Evolutionary conservation across 371 early-diverging fungal genomes (phyloP).

Genomic region (Chytridium lagenaria): DNA sequence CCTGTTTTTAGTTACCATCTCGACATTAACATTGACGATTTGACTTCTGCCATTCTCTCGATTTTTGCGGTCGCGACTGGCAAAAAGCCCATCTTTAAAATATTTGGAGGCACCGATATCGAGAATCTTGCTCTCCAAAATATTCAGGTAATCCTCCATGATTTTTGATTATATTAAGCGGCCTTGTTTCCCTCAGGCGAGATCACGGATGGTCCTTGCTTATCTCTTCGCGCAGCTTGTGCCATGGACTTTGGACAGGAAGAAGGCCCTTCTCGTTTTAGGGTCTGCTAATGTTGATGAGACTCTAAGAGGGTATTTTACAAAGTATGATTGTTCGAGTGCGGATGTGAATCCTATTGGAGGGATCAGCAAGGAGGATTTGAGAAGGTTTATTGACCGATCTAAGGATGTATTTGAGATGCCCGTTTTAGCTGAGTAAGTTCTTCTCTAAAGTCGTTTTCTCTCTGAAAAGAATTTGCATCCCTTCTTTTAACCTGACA

Average conservation of each 20-base stretch:
- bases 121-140: constrained; percentile 98
- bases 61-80: constrained; percentile 83
- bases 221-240: constrained; percentile 95
- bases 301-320: constrained; percentile 93
- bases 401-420: constrained; percentile 69
- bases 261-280: constrained; percentile 85
- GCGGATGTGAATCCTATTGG: constrained; percentile 98
- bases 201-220: constrained; percentile 93
- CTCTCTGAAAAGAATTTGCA: background rate
- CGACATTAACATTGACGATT: constrained; percentile 85
- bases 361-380: constrained; percentile 89
- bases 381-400: constrained; percentile 80
- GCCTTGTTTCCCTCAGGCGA: too few relatives aligned
- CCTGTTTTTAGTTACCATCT: constrained; percentile 94
- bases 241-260: constrained; percentile 83
- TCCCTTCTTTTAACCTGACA: too few relatives aligned
- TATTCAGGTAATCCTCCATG: constrained; percentile 80
- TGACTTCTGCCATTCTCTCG: constrained; percentile 75
- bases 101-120: constrained; percentile 82
- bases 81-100: constrained; percentile 76
- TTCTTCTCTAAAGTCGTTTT: constrained; percentile 8
- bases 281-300: constrained; percentile 98
- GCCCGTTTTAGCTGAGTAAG: constrained; percentile 70
- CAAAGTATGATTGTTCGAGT: constrained; percentile 98
- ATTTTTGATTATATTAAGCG: too few relatives aligned